phyloP scores from a whole-genome alignment of 129 eudicot genomes.

The Helichrysum umbraculigerum region DNA sequence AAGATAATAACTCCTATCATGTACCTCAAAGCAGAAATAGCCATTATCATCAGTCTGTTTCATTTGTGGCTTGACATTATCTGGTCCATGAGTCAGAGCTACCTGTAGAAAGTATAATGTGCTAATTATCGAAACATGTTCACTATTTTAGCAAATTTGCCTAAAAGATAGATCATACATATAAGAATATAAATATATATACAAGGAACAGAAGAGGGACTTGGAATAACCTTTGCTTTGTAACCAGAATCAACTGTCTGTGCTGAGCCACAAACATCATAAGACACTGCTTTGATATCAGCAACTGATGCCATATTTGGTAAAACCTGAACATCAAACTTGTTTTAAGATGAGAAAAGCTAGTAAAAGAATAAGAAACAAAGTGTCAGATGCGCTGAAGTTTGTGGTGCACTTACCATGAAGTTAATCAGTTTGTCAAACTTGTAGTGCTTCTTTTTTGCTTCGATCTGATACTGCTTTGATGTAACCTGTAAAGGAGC shows the following conservation, averaged over 20 bases:
- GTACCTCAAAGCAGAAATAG: constrained; percentile 93
- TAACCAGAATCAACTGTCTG: constrained; percentile 63
- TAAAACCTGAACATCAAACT: constrained; percentile 54
- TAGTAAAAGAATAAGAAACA: not conserved
- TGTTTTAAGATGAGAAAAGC: constrained; percentile 8
- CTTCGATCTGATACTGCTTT: constrained; percentile 79
- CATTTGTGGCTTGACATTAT: constrained; percentile 91
- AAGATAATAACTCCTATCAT: not conserved
- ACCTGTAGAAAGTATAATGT: constrained; percentile 52
- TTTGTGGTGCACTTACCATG: constrained; percentile 52
- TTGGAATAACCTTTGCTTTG: constrained; percentile 65
- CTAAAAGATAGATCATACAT: not conserved
- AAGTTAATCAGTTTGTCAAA: constrained; percentile 70
- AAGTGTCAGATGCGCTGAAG: not conserved
- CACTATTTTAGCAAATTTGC: not conserved
- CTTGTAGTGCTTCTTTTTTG: constrained; percentile 84
- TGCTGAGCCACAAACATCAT: constrained; percentile 87
- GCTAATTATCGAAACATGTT: constrained; percentile 5
- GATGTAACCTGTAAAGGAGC: constrained; percentile 71
- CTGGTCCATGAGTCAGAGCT: constrained; percentile 98
- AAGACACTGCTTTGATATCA: constrained; percentile 86
- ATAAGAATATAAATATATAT: not conserved
- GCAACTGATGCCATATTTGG: constrained; percentile 93
- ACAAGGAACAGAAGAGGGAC: not conserved
- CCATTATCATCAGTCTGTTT: constrained; percentile 72